Base-by-base conservation (phyloP, 2,329 filamentous ascomycete genomes). In the Fusarium haematococcum region DNA sequence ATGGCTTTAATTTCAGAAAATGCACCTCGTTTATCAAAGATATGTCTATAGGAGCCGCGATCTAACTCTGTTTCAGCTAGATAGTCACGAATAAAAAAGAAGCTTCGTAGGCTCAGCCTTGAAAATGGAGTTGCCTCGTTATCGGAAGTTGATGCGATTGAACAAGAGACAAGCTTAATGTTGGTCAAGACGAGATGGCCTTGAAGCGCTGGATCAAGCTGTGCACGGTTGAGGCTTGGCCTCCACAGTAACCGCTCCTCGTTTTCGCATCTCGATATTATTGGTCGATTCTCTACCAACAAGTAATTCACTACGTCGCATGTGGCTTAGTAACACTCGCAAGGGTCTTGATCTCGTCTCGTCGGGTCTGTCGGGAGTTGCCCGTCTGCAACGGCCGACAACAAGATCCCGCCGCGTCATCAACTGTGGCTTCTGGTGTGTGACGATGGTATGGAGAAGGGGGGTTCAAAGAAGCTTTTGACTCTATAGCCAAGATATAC, bases 41-140 rank as follows among this genome's bases (percentile, higher is more conserved):
- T n/a, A 6, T n/a, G 48, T 20, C 45, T 52, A 30, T 11, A 27
- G 3, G 6, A 32, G 25, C 9, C 6, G 5, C 6, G 48, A 54
- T 33, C 27, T 20, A 54, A 52, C 5, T n/a, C 25, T 30, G 41
- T 62, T 50, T 62, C 11, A 57, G 54, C 20, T 54, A 25, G 45
- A 18, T 35, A 35, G 6, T 11, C 16, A 27, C 8, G 25, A 20
- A n/a, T 43, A 3, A 10, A 65, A 27, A 27, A 20, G 20, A 25
- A 20, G 23, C 32, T 39, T 45, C 20, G 14, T 3, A 23, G 5
- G 50, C 65, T 64, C 32, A 67, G 50, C 65, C 60, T 18, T 67
- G 37, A 37, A 35, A 57, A 43, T 41, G 65, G 65, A 39, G 50
- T 43, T 23, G 10, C 32, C 65, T 67, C 65, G 65, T 67, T 67